A percentile compares a stretch with the other conserved stretches of the same genome.
Conservation (phyloP, 345 rosid species). For the rapeseed (Brassica napus) region Da-Ae NC_063439.1:23679501-23680000, state of each 20-base stretch:
- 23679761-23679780: slow-evolving; percentile 66
- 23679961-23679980: neutral
- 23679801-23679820: slow-evolving; percentile 61
- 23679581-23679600: slow-evolving; percentile 1
- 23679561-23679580: neutral
- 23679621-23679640: neutral
- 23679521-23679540: slow-evolving; percentile 7
- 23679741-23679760: slow-evolving; percentile 41
- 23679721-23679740: slow-evolving; percentile 91
- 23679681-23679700: slow-evolving; percentile 10
- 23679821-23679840: slow-evolving; percentile 43
- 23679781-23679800: slow-evolving; percentile 51
- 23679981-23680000: neutral
- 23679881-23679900: neutral
- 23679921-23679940: neutral
- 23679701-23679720: neutral
- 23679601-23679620: neutral
- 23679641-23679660: neutral
- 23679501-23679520: neutral
- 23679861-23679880: neutral
- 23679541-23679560: neutral
- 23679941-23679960: neutral
- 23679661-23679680: neutral
- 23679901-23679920: neutral
- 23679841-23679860: neutral